Base-by-base conservation (phyloP, 345 rosid species). In the Litchi chinensis region DNA sequence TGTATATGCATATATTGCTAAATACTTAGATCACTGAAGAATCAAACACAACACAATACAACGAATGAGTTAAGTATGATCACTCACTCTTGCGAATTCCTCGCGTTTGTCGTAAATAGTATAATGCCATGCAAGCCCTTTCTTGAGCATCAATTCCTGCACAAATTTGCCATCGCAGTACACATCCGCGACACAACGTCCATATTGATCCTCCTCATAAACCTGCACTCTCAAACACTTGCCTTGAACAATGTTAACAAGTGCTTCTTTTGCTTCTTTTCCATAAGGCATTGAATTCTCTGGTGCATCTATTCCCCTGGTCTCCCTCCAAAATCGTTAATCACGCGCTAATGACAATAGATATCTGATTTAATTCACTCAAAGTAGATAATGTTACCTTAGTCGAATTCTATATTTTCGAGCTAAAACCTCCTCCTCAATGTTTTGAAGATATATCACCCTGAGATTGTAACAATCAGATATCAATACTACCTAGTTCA, bases 261-360 rank as follows among this genome's bases (percentile, higher is more conserved):
- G 82, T 81, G 88, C 97, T 37, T 91, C 85, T 44, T 89, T 87
- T 2, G 99, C 91, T 79, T 95, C 92, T 60, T 89, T 70, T 46
- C 99, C 98, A 39, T 81, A 91, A 0, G 93, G 91, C 98, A 95
- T 93, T 70, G 65, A 43, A 68, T 90, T 85, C 83, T 92, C 95
- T 4, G 95, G 99, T 73, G 99, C 90, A 87, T 95, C 99, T 73
- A 93, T 92, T 74, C 98, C 99, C 78, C 97, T 95, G 85, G 68
- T 75, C 76, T 50, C 28, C 57, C 80, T 80, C 71, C 65, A 13
- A 57, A 77, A 19, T 63, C 57, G 57, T 79, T 16, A 43, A 0
- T 16, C 39, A 3, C 24, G 24, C 2, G 8, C 21, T 21, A 43
- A 0, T 59, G 0, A 60, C 0, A 2, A n/a, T 6, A 43, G 16